phyloP scores from a whole-genome alignment of 2,329 filamentous ascomycete genomes.

The Penicillium sclerotiorum region DNA sequence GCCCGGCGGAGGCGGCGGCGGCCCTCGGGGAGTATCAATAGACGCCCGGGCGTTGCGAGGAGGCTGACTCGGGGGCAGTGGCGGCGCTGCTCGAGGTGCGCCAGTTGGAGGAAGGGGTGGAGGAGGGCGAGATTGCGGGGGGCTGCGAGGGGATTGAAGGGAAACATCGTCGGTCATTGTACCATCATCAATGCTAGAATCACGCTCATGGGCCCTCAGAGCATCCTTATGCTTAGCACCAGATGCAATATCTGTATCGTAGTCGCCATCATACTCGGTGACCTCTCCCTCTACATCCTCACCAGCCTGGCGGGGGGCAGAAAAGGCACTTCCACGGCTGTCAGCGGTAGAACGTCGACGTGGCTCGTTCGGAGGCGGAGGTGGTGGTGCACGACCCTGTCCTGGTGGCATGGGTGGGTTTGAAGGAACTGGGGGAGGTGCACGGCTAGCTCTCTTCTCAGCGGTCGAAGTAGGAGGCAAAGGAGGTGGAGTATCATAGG shows the following conservation, averaged over 20 bases:
- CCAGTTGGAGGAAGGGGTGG: conserved; percentile 60
- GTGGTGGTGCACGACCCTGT: conserved; percentile 67
- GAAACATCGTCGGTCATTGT: conserved; percentile 59
- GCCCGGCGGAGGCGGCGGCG: conserved; percentile 50
- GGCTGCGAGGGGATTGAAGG: conserved; percentile 49
- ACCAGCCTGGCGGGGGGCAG: conserved; percentile 52
- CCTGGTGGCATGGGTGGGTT: conserved; percentile 42
- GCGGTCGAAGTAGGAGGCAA: conserved; percentile 33
- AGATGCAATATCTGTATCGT: conserved; percentile 96
- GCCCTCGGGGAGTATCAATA: conserved; percentile 36
- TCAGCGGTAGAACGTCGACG: conserved; percentile 65
- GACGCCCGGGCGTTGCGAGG: conserved; percentile 47
- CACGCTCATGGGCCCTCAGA: conserved; percentile 76
- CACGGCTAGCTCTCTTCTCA: conserved; percentile 48
- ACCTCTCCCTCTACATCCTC: conserved; percentile 74
- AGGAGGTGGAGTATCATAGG: conserved; percentile 48
- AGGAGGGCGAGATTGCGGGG: conserved; percentile 40
- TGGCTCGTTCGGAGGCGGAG: conserved; percentile 56
- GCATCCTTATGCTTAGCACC: conserved; percentile 93
- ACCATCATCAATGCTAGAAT: conserved; percentile 73
- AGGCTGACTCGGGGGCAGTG: conserved; percentile 66
- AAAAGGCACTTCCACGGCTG: conserved; percentile 43
- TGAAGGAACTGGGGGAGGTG: conserved; percentile 44
- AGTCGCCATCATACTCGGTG: conserved; percentile 95
- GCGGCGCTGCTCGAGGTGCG: conserved; percentile 64